A percentile compares a stretch with the other conserved stretches of the same genome.
Conservation (phyloP, 306 rosid genomes). For the Quercus wislizeni region DNA sequence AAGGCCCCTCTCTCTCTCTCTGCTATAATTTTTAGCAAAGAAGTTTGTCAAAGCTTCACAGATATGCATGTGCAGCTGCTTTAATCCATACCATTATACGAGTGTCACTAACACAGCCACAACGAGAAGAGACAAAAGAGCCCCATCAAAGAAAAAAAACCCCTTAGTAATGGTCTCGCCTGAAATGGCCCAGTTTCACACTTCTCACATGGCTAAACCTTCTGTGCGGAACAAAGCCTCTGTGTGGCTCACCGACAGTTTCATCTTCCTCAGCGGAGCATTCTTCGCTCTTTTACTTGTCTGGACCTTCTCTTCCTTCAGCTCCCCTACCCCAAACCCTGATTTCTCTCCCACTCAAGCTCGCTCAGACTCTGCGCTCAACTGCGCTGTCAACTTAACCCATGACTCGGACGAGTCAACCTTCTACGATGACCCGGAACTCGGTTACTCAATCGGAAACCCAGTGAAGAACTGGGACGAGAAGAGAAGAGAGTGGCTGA, state of each 20-base stretch:
- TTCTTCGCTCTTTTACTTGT: constrained; percentile 51
- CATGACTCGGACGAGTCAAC: constrained; percentile 48
- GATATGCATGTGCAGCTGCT: no score
- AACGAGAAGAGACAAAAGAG: neutral
- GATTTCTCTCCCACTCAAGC: constrained; percentile 1
- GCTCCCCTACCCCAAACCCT: constrained; percentile 24
- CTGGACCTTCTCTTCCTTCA: constrained; percentile 52
- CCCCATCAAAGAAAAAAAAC: no score
- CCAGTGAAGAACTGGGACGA: constrained; percentile 65
- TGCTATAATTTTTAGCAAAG: no score
- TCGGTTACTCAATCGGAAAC: constrained; percentile 52
- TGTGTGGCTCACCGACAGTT: constrained; percentile 35
- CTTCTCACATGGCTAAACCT: constrained; percentile 47
- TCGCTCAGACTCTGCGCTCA: constrained; percentile 1
- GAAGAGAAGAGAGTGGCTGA: constrained; percentile 63
- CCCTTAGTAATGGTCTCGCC: constrained; percentile 39
- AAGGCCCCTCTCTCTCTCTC: neutral
- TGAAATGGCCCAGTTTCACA: constrained; percentile 18
- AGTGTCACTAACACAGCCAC: neutral
- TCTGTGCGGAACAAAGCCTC: constrained; percentile 42
- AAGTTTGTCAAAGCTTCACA: no score
- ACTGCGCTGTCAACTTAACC: constrained; percentile 6
- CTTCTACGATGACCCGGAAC: constrained; percentile 65
- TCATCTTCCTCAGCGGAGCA: constrained; percentile 61
- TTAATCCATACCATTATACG: no score